A percentile compares a stretch with the other conserved stretches of the same genome.
phyloP scores from a whole-genome alignment of 225 moss, liverwort and hornwort species.

The Marchantia polymorpha region DNA sequence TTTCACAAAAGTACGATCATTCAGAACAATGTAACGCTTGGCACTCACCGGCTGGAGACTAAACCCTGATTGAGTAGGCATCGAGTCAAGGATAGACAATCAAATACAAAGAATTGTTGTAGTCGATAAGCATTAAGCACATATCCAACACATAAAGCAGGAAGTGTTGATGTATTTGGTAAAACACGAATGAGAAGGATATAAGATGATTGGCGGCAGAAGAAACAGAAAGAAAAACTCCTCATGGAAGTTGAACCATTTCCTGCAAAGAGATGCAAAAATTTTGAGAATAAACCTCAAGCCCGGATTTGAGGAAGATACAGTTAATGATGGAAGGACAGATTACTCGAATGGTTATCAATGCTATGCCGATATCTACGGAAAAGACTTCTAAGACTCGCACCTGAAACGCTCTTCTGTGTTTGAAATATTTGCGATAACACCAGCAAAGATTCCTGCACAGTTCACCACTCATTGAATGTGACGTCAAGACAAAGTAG shows the following conservation, averaged over 20 bases:
- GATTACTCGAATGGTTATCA: no score
- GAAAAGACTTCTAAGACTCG: not conserved
- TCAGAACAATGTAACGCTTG: not conserved
- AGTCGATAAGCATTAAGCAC: not conserved
- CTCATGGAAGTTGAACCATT: slow-evolving; percentile 99
- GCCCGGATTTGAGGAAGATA: no score
- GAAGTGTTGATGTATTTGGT: no score
- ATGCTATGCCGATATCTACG: no score
- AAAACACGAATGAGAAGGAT: slow-evolving; percentile 42
- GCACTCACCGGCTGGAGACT: slow-evolving; percentile 74
- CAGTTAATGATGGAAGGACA: no score
- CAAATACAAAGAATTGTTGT: not conserved
- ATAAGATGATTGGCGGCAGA: slow-evolving; percentile 98
- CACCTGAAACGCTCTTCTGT: slow-evolving; percentile 84
- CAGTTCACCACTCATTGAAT: not conserved
- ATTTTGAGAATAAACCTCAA: no score
- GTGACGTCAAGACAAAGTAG: not conserved
- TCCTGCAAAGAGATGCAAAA: slow-evolving; percentile 45
- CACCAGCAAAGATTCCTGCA: slow-evolving; percentile 62
- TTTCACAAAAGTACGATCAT: not conserved
- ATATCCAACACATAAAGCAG: not conserved
- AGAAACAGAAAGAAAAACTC: slow-evolving; percentile 96
- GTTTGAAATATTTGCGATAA: slow-evolving; percentile 82
- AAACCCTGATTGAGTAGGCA: slow-evolving; percentile 75
- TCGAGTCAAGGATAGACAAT: slow-evolving; percentile 45